Conservation (phyloP, 2,329 filamentous ascomycete genomes). For the Rutstroemia sp. region DNA sequence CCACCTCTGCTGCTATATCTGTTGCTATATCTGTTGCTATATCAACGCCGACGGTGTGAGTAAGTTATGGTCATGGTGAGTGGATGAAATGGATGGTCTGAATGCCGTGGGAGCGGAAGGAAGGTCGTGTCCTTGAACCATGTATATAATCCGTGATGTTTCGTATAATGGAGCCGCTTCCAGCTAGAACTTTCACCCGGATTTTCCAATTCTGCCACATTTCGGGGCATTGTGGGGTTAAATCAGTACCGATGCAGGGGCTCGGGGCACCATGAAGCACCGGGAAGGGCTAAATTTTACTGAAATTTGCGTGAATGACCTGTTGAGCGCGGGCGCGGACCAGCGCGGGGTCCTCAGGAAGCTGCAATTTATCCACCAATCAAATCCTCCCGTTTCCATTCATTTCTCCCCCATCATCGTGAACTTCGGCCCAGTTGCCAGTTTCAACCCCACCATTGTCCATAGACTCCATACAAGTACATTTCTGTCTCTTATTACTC, state of each 20-base stretch:
- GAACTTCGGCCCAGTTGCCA: neutral
- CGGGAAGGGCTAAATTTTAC: too few species aligned
- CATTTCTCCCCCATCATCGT: neutral
- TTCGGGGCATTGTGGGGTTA: neutral
- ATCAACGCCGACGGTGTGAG: too few species aligned
- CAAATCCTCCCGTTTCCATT: neutral
- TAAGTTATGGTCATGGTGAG: too few species aligned
- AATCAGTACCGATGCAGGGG: too few species aligned
- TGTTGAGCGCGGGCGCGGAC: too few species aligned
- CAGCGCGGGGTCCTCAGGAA: neutral
- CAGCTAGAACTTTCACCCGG: slow-evolving; percentile 13
- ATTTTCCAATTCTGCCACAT: neutral
- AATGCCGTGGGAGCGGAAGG: too few species aligned
- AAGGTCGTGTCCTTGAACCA: neutral
- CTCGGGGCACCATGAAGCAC: too few species aligned
- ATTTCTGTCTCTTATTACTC: too few species aligned
- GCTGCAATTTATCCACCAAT: neutral
- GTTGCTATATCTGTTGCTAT: too few species aligned
- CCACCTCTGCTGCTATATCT: too few species aligned
- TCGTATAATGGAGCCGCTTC: slow-evolving; percentile 13
- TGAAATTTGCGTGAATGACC: neutral
- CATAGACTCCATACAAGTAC: neutral
- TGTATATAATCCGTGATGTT: neutral
- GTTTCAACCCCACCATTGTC: neutral
- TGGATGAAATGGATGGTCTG: too few species aligned